A percentile compares a stretch with the other conserved stretches of the same genome.
Evolutionary conservation across 176 grass and related monocot genomes (phyloP).

Genomic region (Miscanthus lutarioriparius): DNA sequence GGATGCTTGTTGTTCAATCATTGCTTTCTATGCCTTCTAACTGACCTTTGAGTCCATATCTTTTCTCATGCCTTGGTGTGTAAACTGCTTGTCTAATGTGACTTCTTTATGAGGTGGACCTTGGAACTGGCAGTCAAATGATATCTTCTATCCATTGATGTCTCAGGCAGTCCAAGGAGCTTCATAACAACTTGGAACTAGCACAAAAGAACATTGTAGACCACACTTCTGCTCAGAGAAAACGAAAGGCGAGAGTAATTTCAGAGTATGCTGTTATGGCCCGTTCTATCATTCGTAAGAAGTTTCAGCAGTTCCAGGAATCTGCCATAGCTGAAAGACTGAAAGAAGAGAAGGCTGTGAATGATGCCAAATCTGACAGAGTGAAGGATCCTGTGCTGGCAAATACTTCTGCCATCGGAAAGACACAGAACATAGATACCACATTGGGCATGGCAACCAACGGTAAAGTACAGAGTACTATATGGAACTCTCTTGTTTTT

Average conservation of each 20-base stretch:
- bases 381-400: conserved; percentile 19
- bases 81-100: conserved; percentile 11
- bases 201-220: conserved; percentile 59
- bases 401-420: conserved; percentile 14
- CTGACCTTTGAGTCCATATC: conserved; percentile 12
- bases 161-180: conserved; percentile 66
- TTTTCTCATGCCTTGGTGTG: conserved; percentile 8
- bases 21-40: not conserved
- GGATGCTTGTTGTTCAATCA: not conserved
- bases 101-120: conserved; percentile 14
- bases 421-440: conserved; percentile 9
- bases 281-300: conserved; percentile 60
- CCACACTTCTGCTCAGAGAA: conserved; percentile 52
- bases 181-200: conserved; percentile 52
- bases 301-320: conserved; percentile 58
- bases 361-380: conserved; percentile 25
- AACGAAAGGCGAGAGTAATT: conserved; percentile 59
- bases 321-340: conserved; percentile 49
- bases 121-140: not conserved
- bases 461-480: conserved; percentile 37
- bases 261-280: conserved; percentile 61
- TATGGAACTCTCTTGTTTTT: not conserved
- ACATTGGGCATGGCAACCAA: conserved; percentile 9
- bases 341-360: conserved; percentile 21
- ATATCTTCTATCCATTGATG: conserved; percentile 19